These are phyloP conservation scores for Leishmania guyanensis DNA, from an alignment of 208 protist species.

Conservation along the genomic window DNA sequence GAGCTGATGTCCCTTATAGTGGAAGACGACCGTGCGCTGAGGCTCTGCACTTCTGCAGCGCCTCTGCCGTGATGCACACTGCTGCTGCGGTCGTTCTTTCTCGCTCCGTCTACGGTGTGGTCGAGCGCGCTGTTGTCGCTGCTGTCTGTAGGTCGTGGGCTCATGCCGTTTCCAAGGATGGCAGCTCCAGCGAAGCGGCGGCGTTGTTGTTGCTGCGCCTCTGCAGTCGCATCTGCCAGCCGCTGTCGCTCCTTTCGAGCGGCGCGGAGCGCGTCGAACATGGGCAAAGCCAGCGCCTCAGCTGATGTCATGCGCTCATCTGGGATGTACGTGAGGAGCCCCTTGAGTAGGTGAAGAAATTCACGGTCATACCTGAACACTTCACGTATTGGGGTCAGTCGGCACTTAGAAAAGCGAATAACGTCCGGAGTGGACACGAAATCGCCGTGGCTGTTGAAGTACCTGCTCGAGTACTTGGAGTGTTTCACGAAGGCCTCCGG, in stretches of 20 bases:
- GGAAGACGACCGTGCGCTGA: neutral
- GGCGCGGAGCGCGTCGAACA: constrained; percentile 45
- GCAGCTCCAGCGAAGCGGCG: neutral
- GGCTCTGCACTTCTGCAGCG: neutral
- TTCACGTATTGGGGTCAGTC: constrained; percentile 41
- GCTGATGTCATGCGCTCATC: constrained; percentile 62
- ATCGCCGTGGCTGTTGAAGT: constrained; percentile 57
- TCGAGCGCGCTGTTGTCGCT: constrained; percentile 11
- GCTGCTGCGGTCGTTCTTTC: neutral
- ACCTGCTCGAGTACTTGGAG: constrained; percentile 54
- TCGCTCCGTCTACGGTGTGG: neutral
- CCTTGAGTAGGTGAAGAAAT: constrained; percentile 63
- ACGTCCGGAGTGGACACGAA: constrained; percentile 43
- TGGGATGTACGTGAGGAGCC: constrained; percentile 75
- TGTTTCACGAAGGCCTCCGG: constrained; percentile 48
- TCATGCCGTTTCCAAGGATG: neutral
- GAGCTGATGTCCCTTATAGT: neutral
- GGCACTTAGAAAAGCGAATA: constrained; percentile 43
- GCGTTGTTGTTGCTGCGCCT: constrained; percentile 8
- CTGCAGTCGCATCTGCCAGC: constrained; percentile 4
- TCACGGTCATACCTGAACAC: constrained; percentile 56
- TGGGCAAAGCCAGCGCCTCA: constrained; percentile 63
- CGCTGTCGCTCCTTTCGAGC: constrained; percentile 7
- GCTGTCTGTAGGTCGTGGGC: constrained; percentile 4
- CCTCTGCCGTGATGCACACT: neutral